These are phyloP conservation scores for Yueomyces sp. DNA, from an alignment of 805 yeast genomes.

Conservation along the genomic window DNA sequence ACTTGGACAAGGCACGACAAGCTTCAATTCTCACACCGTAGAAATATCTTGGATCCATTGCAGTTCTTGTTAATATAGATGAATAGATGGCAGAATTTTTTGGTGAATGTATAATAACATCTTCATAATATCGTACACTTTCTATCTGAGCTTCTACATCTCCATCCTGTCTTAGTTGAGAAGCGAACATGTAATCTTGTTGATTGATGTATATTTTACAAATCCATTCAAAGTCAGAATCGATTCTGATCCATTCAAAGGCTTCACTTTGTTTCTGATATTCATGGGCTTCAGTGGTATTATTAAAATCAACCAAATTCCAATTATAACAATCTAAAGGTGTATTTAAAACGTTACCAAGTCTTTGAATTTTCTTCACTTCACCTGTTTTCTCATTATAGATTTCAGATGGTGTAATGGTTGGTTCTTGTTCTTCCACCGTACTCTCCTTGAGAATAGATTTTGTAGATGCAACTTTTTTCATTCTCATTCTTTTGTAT, in stretches of 20 bases:
- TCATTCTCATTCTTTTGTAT: slow-evolving; percentile 67
- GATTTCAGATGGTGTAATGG: not conserved
- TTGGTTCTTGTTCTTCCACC: not conserved
- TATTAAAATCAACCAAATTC: slow-evolving; percentile 58
- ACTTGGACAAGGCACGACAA: slow-evolving; percentile 59
- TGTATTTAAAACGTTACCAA: slow-evolving; percentile 67
- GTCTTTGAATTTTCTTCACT: slow-evolving; percentile 7
- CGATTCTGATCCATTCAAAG: slow-evolving; percentile 96
- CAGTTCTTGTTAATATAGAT: slow-evolving; percentile 62
- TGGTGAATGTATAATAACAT: slow-evolving; percentile 25
- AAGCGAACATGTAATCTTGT: slow-evolving; percentile 89
- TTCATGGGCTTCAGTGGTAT: slow-evolving; percentile 28
- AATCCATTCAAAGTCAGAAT: slow-evolving; percentile 96
- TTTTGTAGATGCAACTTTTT: slow-evolving; percentile 15
- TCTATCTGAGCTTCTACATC: slow-evolving; percentile 94
- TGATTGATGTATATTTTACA: slow-evolving; percentile 69
- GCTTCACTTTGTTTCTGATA: slow-evolving; percentile 48
- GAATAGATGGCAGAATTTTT: slow-evolving; percentile 56
- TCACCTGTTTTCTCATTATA: not conserved
- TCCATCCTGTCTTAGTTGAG: slow-evolving; percentile 86
- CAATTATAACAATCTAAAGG: slow-evolving; percentile 53
- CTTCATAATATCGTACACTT: slow-evolving; percentile 62
- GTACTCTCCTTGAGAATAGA: not conserved
- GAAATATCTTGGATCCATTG: slow-evolving; percentile 73
- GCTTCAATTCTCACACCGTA: slow-evolving; percentile 87